Evolutionary conservation across 208 protist genomes (phyloP).

Genomic region (Leishmania turanica): DNA sequence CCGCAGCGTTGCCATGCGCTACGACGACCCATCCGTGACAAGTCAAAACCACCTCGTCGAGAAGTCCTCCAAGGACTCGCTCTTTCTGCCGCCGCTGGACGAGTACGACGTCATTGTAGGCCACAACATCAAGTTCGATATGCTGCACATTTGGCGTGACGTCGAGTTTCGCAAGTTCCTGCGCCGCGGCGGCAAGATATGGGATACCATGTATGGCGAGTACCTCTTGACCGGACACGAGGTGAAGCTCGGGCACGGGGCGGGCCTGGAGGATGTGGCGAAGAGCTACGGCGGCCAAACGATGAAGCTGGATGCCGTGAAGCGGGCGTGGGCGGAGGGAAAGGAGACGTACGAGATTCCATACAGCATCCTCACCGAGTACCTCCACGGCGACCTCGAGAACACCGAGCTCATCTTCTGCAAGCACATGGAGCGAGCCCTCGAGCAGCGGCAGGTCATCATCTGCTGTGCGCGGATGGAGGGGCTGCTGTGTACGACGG

Average conservation of each 20-base stretch:
- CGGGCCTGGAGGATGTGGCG: conserved; percentile 88
- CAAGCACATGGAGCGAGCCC: conserved; percentile 87
- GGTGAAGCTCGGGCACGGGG: conserved; percentile 80
- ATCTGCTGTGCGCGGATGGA: conserved; percentile 90
- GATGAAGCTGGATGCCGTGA: conserved; percentile 90
- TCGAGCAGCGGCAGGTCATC: conserved; percentile 81
- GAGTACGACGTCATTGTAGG: conserved; percentile 93
- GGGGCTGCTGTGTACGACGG: conserved; percentile 88
- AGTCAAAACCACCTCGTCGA: conserved; percentile 70
- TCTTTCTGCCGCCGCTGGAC: conserved; percentile 89
- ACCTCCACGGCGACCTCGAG: conserved; percentile 90
- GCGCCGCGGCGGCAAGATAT: conserved; percentile 84
- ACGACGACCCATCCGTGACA: conserved; percentile 79
- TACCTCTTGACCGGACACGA: conserved; percentile 92
- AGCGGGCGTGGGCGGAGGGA: conserved; percentile 88
- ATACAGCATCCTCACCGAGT: conserved; percentile 81
- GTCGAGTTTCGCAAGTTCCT: conserved; percentile 85
- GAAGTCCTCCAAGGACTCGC: conserved; percentile 73
- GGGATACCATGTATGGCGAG: conserved; percentile 95
- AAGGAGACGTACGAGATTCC: conserved; percentile 92
- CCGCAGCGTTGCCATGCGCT: conserved; percentile 72
- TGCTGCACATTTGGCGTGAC: conserved; percentile 91
- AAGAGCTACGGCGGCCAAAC: conserved; percentile 91
- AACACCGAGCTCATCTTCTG: conserved; percentile 94
- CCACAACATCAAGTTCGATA: conserved; percentile 95